These are phyloP conservation scores for Candida freyschussii DNA, from an alignment of 1,139 yeast genomes.

Conservation along the genomic window DNA sequence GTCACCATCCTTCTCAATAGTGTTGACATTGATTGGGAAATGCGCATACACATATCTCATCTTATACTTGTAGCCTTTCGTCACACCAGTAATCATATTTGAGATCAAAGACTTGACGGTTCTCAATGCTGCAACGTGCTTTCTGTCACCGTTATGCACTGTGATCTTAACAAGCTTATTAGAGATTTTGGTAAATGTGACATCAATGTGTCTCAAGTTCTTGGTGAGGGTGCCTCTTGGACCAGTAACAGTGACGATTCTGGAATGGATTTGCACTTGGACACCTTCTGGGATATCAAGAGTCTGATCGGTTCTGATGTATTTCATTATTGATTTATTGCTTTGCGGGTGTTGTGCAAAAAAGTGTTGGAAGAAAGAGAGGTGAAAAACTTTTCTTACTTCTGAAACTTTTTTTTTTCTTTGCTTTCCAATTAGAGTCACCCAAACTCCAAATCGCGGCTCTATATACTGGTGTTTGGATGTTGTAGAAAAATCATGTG, in stretches of 20 bases:
- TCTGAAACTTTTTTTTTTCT: no score
- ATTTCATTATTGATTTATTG: slow-evolving; percentile 26
- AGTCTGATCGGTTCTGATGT: slow-evolving; percentile 82
- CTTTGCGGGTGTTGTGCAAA: neutral
- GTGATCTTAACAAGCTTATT: slow-evolving; percentile 75
- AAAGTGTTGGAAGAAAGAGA: neutral
- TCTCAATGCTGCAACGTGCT: slow-evolving; percentile 99
- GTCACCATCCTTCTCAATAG: slow-evolving; percentile 69
- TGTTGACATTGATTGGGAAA: slow-evolving; percentile 99
- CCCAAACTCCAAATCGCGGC: no score
- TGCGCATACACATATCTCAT: slow-evolving; percentile 99
- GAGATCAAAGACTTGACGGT: slow-evolving; percentile 93
- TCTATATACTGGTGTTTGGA: no score
- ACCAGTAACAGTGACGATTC: slow-evolving; percentile 86
- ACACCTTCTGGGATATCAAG: slow-evolving; percentile 95
- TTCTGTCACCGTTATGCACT: slow-evolving; percentile 99
- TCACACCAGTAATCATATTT: slow-evolving; percentile 97
- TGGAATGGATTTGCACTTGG: slow-evolving; percentile 85
- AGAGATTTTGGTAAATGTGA: slow-evolving; percentile 77
- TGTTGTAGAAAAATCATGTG: neutral
- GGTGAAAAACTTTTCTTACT: no score
- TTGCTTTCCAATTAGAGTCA: no score
- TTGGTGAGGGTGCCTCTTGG: slow-evolving; percentile 96
- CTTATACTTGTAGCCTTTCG: slow-evolving; percentile 99
- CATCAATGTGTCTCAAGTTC: slow-evolving; percentile 92